Percentiles rank a stretch among this genome's conserved stretches.
phyloP scores from a whole-genome alignment of 2,329 filamentous ascomycete genomes.

The Aspergillus oerlinghausenensis region DNA sequence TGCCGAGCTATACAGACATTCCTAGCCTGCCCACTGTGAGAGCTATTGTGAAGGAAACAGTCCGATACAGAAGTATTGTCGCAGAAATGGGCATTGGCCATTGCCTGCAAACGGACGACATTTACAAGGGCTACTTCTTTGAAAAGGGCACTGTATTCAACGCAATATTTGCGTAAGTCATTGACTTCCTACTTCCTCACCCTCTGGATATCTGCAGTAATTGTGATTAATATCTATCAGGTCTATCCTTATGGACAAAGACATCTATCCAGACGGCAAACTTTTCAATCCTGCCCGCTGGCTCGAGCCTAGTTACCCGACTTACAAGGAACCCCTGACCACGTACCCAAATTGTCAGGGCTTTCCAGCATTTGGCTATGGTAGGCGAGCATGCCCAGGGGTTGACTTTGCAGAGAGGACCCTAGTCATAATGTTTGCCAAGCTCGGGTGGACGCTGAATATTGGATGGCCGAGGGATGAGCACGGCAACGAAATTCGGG shows the following conservation, averaged over 20 bases:
- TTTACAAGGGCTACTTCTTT: constrained; percentile 2
- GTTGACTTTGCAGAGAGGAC: constrained; percentile 22
- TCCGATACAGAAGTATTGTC: constrained; percentile 5
- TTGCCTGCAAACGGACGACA: constrained; percentile 4
- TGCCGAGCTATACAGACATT: constrained; percentile 4
- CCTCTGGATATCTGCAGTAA: neutral
- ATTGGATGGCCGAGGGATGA: constrained; percentile 2
- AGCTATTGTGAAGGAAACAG: constrained; percentile 3
- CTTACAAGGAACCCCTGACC: constrained; percentile 26
- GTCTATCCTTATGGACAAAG: constrained; percentile 4
- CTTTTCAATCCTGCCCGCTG: constrained; percentile 23
- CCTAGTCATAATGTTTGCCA: constrained; percentile 14
- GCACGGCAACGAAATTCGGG: constrained; percentile 3
- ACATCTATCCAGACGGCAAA: constrained; percentile 25
- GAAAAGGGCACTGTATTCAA: constrained; percentile 5
- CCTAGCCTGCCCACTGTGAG: constrained; percentile 2
- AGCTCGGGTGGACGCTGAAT: constrained; percentile 25
- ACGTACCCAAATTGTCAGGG: constrained; percentile 24
- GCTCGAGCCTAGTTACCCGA: constrained; percentile 24
- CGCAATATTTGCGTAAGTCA: constrained; percentile 4
- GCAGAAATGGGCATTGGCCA: constrained; percentile 4
- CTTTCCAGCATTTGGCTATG: constrained; percentile 24
- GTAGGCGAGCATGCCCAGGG: constrained; percentile 25
- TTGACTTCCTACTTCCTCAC: neutral
- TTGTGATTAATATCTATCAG: neutral